Evolutionary conservation across 495 filamentous ascomycete genomes (phyloP).

Genomic region (Thozetella sp.): DNA sequence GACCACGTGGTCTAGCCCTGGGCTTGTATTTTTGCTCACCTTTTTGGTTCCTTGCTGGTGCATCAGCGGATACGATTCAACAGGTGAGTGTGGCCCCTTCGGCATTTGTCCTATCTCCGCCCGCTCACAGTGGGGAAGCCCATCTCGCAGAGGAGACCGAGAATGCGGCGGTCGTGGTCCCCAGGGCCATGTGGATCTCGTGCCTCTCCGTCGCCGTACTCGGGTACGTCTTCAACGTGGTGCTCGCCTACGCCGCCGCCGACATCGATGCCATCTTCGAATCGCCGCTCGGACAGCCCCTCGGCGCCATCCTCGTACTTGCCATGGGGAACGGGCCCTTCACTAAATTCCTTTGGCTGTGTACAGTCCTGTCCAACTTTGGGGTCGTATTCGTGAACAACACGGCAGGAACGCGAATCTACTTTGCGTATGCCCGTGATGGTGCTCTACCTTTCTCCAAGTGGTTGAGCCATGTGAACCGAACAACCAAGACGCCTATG

Average conservation of each 20-base stretch:
- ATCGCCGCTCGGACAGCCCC: slow-evolving; percentile 3
- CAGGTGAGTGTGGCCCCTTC: no score
- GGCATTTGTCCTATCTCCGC: no score
- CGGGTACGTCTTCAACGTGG: slow-evolving; percentile 5
- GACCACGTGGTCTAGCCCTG: background rate
- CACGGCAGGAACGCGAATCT: slow-evolving; percentile 4
- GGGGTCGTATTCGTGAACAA: slow-evolving; percentile 8
- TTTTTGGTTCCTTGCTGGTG: slow-evolving; percentile 6
- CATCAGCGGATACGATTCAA: slow-evolving; percentile 7
- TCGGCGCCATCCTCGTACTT: slow-evolving; percentile 4
- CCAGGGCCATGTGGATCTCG: slow-evolving; percentile 4
- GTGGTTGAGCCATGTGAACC: slow-evolving; percentile 6
- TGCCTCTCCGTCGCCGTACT: background rate
- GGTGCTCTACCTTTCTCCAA: slow-evolving; percentile 4
- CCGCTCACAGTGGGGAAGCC: background rate
- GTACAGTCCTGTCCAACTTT: slow-evolving; percentile 7
- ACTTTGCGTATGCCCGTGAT: slow-evolving; percentile 6
- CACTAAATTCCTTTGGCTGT: slow-evolving; percentile 4
- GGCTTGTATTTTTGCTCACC: slow-evolving; percentile 3
- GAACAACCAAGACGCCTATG: background rate
- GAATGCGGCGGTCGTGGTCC: slow-evolving; percentile 2
- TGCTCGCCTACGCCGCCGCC: slow-evolving; percentile 1
- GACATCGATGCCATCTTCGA: slow-evolving; percentile 7
- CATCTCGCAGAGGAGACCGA: slow-evolving; percentile 5
- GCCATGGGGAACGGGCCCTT: slow-evolving; percentile 5